Evolutionary conservation across 1,139 yeast species (phyloP).

Genomic region (Suhomyces yuchorum): DNA sequence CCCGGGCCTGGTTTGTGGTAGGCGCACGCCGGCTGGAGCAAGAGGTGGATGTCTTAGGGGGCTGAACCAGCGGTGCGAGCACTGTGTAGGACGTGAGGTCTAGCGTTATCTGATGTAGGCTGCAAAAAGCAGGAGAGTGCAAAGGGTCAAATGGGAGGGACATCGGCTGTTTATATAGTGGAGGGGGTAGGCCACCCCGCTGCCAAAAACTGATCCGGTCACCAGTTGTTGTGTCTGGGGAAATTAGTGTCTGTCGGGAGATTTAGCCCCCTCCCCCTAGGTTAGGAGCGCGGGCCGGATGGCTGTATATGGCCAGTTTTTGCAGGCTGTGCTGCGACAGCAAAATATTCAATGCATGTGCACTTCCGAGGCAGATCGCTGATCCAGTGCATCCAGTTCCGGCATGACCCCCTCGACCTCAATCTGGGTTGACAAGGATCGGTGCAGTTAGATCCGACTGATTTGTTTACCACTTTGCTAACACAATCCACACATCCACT

Average conservation of each 20-base stretch:
- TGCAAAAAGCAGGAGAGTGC: not conserved
- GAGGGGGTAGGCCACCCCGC: not conserved
- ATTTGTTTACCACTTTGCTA: too few species aligned
- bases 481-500: too few species aligned
- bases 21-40: not conserved
- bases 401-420: not conserved
- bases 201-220: not conserved
- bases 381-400: not conserved
- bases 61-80: constrained; percentile 10
- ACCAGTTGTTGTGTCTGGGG: not conserved
- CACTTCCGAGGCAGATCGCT: not conserved
- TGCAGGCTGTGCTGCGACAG: not conserved
- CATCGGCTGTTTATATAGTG: not conserved
- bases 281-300: not conserved
- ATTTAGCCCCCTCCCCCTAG: not conserved
- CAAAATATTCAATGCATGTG: not conserved
- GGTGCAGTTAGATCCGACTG: too few species aligned
- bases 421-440: too few species aligned
- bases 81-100: not conserved
- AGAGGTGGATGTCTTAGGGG: constrained; percentile 5
- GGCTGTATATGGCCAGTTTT: not conserved
- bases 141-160: not conserved
- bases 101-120: not conserved
- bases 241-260: not conserved
- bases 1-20: not conserved